A percentile compares a stretch with the other conserved stretches of the same genome.
phyloP scores from a whole-genome alignment of 495 filamentous ascomycete genomes.

The Copromyces sp. region DNA sequence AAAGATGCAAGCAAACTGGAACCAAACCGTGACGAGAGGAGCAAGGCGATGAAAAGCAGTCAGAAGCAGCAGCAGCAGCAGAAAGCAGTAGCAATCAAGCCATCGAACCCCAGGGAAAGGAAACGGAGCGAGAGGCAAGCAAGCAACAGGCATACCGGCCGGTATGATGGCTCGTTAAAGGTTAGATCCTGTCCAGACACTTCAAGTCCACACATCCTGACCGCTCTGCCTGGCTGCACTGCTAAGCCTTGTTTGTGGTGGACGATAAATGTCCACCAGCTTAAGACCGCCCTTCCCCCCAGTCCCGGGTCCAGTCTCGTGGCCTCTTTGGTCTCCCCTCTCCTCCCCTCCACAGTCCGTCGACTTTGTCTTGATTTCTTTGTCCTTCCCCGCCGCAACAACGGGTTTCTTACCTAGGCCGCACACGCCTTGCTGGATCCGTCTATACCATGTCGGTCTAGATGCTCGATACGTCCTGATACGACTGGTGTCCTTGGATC shows the following conservation, averaged over 20 bases:
- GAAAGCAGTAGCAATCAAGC: background rate
- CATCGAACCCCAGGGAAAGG: background rate
- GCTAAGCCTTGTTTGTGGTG: background rate
- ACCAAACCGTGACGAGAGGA: background rate
- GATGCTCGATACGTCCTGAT: background rate
- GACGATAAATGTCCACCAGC: background rate
- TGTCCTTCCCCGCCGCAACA: background rate
- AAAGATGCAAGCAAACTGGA: background rate
- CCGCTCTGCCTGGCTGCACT: background rate
- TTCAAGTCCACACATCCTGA: background rate
- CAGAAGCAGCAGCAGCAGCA: background rate
- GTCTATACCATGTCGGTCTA: background rate
- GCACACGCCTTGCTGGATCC: background rate
- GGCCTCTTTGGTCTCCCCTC: background rate
- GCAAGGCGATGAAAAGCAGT: background rate
- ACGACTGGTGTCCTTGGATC: background rate
- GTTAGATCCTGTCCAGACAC: background rate
- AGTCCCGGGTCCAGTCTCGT: background rate
- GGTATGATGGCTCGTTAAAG: background rate
- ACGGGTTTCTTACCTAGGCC: background rate
- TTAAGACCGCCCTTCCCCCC: background rate
- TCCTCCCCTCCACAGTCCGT: background rate
- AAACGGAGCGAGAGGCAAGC: background rate
- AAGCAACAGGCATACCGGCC: background rate
- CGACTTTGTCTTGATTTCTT: background rate